Base-by-base conservation (phyloP, 257 asterid species). In the Solanum ossicruentum region DNA sequence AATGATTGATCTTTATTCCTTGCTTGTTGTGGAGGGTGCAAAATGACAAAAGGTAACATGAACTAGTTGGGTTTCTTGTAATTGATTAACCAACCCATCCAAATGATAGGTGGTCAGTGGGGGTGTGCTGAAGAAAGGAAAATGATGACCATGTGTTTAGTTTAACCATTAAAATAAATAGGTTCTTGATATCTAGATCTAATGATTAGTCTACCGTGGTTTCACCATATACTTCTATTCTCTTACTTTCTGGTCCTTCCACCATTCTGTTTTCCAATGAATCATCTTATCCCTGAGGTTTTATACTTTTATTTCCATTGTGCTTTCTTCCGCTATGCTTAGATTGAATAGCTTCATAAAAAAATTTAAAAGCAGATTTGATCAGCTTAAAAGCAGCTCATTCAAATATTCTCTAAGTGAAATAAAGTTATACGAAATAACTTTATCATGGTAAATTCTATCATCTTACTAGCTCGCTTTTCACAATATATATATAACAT, bases 11-110 rank as follows among this genome's bases (percentile, higher is more conserved):
- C 85, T 86, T 86, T 92, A 90, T 90, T 69, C 91, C 84, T 85
- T 88, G 93, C 92, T 91, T 89, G 90, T 87, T 83, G 54, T 51
- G 45, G 26, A 69, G 89, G 91, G 90, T 71, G 80, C 90, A 90
- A 32, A 82, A 56, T 81, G 88, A 87, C 93, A 91, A 83, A 88
- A 51, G 82, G 84, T 85, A 91, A 85, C 83, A 78, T 78, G 49
- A 52, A 83, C 80, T 20, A 72, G 83, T 83, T 82, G 77, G 83
- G 20, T 58, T 72, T 77, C 85, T 83, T 86, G 86, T 83, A 81
- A 86, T 86, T 84, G 86, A 87, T 69, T 77, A 86, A 88, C 81
- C 78, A 51, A 83, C 84, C 75, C 87, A 73, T 84, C 49, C 28
- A 60, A 72, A 88, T 86, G 63, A 88, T 84, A 58, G 43, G 70